Evolutionary conservation across 208 protist species (phyloP).

Genomic region (Blastocrithidia nonstop): DNA sequence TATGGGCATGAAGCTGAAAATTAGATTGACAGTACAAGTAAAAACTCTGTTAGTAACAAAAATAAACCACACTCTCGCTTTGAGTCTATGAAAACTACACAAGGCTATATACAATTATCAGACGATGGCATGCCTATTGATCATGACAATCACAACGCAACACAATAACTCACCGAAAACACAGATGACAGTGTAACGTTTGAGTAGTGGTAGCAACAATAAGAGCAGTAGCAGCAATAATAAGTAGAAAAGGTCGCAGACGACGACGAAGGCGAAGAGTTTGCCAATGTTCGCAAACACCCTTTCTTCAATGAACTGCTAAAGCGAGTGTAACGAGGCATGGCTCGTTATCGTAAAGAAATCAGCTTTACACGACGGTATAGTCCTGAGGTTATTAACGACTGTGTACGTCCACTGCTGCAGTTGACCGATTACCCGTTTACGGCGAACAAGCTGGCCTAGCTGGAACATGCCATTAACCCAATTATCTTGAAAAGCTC

Average conservation of each 20-base stretch:
- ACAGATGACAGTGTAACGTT: neutral
- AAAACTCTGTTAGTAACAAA: no score
- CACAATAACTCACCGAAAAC: no score
- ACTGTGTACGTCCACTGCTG: constrained; percentile 69
- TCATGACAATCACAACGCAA: no score
- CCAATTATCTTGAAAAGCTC: constrained; percentile 41
- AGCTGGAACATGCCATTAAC: constrained; percentile 48
- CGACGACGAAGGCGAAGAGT: constrained; percentile 14
- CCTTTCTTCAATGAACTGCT: constrained; percentile 68
- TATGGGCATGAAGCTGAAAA: no score
- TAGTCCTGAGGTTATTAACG: constrained; percentile 42
- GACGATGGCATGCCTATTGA: no score
- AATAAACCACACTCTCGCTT: no score
- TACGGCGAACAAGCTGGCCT: constrained; percentile 35
- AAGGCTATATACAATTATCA: no score
- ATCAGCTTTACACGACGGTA: constrained; percentile 45
- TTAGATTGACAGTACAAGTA: no score
- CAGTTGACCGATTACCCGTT: constrained; percentile 81
- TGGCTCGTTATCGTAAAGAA: constrained; percentile 54
- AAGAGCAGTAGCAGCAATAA: neutral
- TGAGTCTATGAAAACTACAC: no score
- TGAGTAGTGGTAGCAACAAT: neutral
- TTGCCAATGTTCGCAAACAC: constrained; percentile 39
- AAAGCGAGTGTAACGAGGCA: constrained; percentile 51
- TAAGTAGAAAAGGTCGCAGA: constrained; percentile 1